Evolutionary conservation across 2,329 filamentous ascomycete genomes (phyloP).

Genomic region (Botrytis tulipae): DNA sequence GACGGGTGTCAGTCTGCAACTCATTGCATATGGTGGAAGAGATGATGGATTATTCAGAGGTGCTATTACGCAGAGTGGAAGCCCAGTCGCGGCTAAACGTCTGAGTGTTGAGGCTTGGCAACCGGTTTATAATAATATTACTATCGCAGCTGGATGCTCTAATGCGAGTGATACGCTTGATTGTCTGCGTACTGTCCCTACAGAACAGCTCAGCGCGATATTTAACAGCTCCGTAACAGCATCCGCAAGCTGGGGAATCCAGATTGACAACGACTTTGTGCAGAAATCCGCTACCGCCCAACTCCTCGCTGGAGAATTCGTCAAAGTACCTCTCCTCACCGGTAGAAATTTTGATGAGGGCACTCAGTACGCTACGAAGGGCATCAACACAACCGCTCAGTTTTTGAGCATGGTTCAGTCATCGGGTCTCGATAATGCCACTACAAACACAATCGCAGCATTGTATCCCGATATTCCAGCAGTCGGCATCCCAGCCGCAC

Average conservation of each 20-base stretch:
- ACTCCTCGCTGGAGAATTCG: slow-evolving; percentile 56
- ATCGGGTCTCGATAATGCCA: slow-evolving; percentile 4
- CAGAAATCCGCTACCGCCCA: slow-evolving; percentile 51
- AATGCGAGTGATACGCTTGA: slow-evolving; percentile 22
- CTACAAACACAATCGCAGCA: slow-evolving; percentile 2
- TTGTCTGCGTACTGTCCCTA: slow-evolving; percentile 41
- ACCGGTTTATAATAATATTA: slow-evolving; percentile 35
- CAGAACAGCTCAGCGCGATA: slow-evolving; percentile 44
- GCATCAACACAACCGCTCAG: slow-evolving; percentile 54
- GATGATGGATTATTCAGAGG: slow-evolving; percentile 54
- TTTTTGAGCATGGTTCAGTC: slow-evolving; percentile 39
- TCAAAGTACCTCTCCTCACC: slow-evolving; percentile 60
- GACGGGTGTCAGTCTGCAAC: slow-evolving; percentile 45
- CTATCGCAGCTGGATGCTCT: slow-evolving; percentile 35
- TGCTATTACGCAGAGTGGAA: slow-evolving; percentile 51
- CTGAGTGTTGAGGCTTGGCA: slow-evolving; percentile 4
- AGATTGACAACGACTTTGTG: slow-evolving; percentile 57
- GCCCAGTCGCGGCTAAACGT: slow-evolving; percentile 27
- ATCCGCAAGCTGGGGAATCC: slow-evolving; percentile 41
- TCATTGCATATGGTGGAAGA: slow-evolving; percentile 48
- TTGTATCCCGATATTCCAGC: slow-evolving; percentile 50
- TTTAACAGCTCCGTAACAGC: slow-evolving; percentile 43
- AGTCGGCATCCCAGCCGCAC: slow-evolving; percentile 47
- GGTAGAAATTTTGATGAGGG: slow-evolving; percentile 68
- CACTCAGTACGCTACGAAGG: slow-evolving; percentile 51